Evolutionary conservation across 108 stramenopile genomes (phyloP), one percentile per base, ranked within the genome.

Genomic region (Discostella pseudostelligera): DNA sequence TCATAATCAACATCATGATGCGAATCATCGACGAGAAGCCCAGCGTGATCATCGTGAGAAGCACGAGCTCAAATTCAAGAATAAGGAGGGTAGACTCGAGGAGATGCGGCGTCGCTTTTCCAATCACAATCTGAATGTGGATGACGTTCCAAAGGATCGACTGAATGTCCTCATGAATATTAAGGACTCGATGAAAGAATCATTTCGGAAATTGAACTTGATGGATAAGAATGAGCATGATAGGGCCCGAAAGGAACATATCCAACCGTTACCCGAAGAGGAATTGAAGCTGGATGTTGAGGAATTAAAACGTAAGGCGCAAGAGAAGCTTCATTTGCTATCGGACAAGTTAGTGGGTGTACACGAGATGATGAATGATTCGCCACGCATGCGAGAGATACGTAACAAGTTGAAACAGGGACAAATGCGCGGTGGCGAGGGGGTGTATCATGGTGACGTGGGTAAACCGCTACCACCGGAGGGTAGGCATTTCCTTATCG

Each of bases 71-170:
- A 47, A 62, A 19, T 29, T 19, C 36, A 22, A 32, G 11, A 17
- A 46, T 1, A 56, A 61, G 24, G 55, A 74, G 35, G 56, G 14
- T 40, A 72, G 35, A 58, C 54, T 72, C 53, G 28, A 22, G 44
- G 70, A 72, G 37, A 72, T 72, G 70, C 56, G 61, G 40, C 69
- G 62, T 0, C 44, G 45, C 47, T 10, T n/a, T 49, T 50, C 59
- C 51, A 56, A 42, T 26, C 43, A 54, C 59, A 45, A 6, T 59
- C 53, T 32, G 48, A 60, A 46, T 39, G 47, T 40, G 39, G 39
- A 47, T 17, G 45, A 67, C 17, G 28, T 42, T 14, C 44, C 55
- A 53, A 60, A 12, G 21, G 64, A 65, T 1, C 48, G 61, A 51
- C 8, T 63, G 20, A 28, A 56, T 40, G 40, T 60, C 10, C 32